Percentiles rank a stretch among this genome's conserved stretches.
Conservation (phyloP, 1,139 yeast species). For the Ogataea hybrid region DNA sequence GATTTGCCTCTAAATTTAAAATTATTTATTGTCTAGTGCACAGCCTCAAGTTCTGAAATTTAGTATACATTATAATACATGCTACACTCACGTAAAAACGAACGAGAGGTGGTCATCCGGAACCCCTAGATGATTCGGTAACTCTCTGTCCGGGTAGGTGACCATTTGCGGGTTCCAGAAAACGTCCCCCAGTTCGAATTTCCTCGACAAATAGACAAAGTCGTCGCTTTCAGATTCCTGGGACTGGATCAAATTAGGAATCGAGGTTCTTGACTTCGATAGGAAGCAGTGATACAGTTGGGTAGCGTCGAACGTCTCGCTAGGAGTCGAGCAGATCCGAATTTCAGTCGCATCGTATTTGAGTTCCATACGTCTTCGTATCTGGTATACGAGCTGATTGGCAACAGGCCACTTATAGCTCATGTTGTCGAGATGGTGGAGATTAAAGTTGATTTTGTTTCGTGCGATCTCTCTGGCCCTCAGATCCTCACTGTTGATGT, state of each 20-base stretch:
- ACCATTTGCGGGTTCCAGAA: constrained; percentile 11
- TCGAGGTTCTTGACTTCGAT: constrained; percentile 11
- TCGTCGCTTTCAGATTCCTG: constrained; percentile 6
- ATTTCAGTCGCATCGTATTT: neutral
- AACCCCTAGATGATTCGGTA: neutral
- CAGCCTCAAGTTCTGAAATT: constrained; percentile 2
- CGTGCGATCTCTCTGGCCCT: constrained; percentile 20
- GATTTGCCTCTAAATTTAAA: constrained; percentile 1
- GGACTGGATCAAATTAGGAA: constrained; percentile 11
- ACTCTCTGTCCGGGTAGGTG: neutral
- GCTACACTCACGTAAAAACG: neutral
- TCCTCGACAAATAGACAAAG: constrained; percentile 3
- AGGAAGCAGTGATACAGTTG: constrained; percentile 1
- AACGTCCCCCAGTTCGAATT: constrained; percentile 2
- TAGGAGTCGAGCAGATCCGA: neutral
- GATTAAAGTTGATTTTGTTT: constrained; percentile 17
- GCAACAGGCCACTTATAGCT: constrained; percentile 24
- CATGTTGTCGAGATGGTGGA: constrained; percentile 17
- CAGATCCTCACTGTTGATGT: constrained; percentile 32
- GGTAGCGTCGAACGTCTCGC: neutral
- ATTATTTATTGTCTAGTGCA: neutral
- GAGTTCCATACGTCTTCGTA: constrained; percentile 5
- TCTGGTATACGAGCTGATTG: constrained; percentile 6
- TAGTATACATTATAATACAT: neutral
- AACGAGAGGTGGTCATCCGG: constrained; percentile 1